Percentiles rank a stretch among this genome's conserved stretches.
phyloP scores from a whole-genome alignment of 176 grass and related monocot species.

The Stipa capillata region DNA sequence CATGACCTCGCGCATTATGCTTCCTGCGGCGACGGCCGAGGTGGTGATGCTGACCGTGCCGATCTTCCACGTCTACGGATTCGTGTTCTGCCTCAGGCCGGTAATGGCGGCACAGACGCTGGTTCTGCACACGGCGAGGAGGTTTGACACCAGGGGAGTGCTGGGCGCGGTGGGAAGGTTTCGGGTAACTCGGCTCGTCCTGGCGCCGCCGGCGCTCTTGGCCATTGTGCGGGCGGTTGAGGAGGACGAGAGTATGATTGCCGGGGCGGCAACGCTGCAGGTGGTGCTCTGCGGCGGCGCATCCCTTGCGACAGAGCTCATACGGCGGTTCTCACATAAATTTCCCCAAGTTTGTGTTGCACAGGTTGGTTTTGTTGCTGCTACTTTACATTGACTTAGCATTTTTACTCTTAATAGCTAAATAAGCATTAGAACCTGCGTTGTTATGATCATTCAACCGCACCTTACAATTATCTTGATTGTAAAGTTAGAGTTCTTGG shows the following conservation, averaged over 20 bases:
- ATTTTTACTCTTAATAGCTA: neutral
- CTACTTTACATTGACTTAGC: neutral
- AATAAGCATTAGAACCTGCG: neutral
- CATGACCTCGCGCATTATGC: neutral
- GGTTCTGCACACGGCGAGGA: conserved; percentile 23
- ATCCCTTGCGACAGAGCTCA: neutral
- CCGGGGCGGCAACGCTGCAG: neutral
- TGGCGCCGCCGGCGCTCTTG: conserved; percentile 32
- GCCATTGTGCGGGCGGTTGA: conserved; percentile 19
- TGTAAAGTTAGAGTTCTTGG: neutral
- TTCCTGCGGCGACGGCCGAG: neutral
- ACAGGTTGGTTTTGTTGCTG: conserved; percentile 14
- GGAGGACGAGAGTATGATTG: neutral
- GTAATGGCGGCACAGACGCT: conserved; percentile 2
- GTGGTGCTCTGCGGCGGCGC: conserved; percentile 22
- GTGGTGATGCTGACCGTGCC: conserved; percentile 33
- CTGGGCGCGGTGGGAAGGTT: conserved; percentile 5
- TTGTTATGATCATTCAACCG: neutral
- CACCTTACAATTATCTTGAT: neutral
- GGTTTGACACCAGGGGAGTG: conserved; percentile 18
- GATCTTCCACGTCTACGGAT: conserved; percentile 46
- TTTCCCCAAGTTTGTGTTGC: neutral
- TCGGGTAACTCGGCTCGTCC: conserved; percentile 5
- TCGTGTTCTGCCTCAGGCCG: conserved; percentile 26
- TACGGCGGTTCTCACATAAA: conserved; percentile 13